Evolutionary conservation across 768 basidiomycete genomes (phyloP).

Genomic region (Myochromella boudieri): DNA sequence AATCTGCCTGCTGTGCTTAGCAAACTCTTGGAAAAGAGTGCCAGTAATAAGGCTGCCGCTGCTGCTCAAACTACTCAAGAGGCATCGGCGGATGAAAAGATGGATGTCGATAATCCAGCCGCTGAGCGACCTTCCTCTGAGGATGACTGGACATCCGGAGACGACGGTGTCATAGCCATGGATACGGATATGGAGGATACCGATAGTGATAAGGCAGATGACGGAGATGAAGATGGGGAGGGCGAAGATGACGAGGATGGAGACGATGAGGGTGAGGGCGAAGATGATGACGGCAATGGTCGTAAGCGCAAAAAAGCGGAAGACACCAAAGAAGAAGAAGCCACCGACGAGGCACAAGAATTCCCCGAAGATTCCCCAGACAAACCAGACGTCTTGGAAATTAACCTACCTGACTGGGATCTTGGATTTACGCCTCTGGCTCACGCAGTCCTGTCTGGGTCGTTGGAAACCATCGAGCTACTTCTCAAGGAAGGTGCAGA

Average conservation of each 20-base stretch:
- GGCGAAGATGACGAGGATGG: no score
- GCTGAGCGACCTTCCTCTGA: slow-evolving; percentile 28
- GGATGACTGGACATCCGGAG: slow-evolving; percentile 50
- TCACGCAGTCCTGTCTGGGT: slow-evolving; percentile 50
- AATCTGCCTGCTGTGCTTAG: slow-evolving; percentile 39
- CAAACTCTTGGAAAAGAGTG: slow-evolving; percentile 45
- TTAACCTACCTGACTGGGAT: slow-evolving; percentile 60
- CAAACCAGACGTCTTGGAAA: slow-evolving; percentile 54
- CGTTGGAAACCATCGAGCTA: slow-evolving; percentile 40
- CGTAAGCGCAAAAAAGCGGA: no score
- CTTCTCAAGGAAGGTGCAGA: slow-evolving; percentile 51
- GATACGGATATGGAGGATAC: slow-evolving; percentile 17
- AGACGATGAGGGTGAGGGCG: no score
- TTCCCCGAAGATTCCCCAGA: slow-evolving; percentile 49
- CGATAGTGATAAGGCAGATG: slow-evolving; percentile 23
- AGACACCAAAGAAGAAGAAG: slow-evolving; percentile 2
- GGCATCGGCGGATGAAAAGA: not conserved
- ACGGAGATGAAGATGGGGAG: no score
- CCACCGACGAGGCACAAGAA: slow-evolving; percentile 25
- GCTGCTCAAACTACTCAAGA: no score
- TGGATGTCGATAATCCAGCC: not conserved
- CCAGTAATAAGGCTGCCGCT: not conserved
- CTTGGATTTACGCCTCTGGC: slow-evolving; percentile 50
- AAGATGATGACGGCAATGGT: no score
- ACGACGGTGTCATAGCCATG: slow-evolving; percentile 25